Conservation (phyloP, 2,329 filamentous ascomycete genomes). For the Orbilia blumenaviensis region DNA sequence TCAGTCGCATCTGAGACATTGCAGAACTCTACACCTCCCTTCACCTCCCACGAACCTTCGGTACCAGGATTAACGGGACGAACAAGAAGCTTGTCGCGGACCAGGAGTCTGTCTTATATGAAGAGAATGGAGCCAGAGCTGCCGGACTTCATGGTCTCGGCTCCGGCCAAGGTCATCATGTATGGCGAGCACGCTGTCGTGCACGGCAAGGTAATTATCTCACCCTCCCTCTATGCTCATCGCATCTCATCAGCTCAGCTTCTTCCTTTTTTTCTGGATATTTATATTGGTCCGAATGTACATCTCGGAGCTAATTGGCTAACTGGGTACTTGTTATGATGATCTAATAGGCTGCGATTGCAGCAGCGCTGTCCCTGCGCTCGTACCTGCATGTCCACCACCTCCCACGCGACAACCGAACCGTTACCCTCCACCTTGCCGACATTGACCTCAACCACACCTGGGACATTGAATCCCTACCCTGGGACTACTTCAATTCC, state of each 20-base stretch:
- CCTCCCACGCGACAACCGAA: constrained; percentile 82
- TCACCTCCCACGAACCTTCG: constrained; percentile 17
- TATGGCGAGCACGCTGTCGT: constrained; percentile 99
- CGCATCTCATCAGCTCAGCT: neutral
- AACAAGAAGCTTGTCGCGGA: constrained; percentile 38
- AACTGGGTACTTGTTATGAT: too few species aligned
- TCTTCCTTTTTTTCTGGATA: neutral
- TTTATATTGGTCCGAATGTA: neutral
- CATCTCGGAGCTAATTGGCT: too few species aligned
- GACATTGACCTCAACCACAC: constrained; percentile 90
- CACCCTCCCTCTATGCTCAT: too few species aligned
- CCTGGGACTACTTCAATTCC: constrained; percentile 82
- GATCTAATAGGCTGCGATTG: constrained; percentile 77
- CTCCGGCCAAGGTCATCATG: constrained; percentile 96
- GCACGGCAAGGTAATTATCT: constrained; percentile 91
- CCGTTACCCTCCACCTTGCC: constrained; percentile 85
- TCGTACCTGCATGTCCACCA: constrained; percentile 97
- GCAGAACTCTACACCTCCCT: constrained; percentile 38
- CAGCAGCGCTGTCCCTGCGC: constrained; percentile 90
- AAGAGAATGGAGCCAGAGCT: constrained; percentile 70
- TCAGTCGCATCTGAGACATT: constrained; percentile 46
- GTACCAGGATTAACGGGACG: constrained; percentile 10
- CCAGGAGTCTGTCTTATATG: constrained; percentile 49
- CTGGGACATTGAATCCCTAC: constrained; percentile 92
- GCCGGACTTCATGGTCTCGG: constrained; percentile 96